Percentiles rank a stretch among this genome's conserved stretches.
phyloP scores from a whole-genome alignment of 805 yeast genomes.

The Suhomyces sp. region DNA sequence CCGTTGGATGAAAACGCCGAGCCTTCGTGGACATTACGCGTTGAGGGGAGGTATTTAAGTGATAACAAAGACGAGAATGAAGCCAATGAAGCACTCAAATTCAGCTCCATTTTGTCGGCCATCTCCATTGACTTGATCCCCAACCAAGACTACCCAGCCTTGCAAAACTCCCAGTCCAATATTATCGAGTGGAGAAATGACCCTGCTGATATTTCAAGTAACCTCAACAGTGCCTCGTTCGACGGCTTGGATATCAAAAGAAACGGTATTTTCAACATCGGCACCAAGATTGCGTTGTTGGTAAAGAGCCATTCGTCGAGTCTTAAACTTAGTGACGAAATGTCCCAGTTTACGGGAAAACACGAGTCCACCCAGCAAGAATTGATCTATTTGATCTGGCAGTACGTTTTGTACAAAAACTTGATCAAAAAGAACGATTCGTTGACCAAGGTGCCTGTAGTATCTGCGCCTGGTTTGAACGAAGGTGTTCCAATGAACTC shows the following conservation, averaged over 20 bases:
- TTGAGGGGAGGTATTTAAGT: conserved; percentile 78
- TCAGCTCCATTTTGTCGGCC: conserved; percentile 78
- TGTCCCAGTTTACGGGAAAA: conserved; percentile 71
- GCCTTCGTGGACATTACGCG: conserved; percentile 77
- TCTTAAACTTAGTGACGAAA: conserved; percentile 57
- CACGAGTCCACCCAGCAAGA: conserved; percentile 84
- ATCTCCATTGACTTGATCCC: conserved; percentile 72
- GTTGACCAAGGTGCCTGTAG: conserved; percentile 37
- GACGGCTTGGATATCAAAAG: conserved; percentile 90
- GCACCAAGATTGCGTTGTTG: conserved; percentile 63
- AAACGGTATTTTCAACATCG: conserved; percentile 55
- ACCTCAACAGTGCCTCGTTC: conserved; percentile 42
- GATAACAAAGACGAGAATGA: conserved; percentile 43
- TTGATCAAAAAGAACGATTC: conserved; percentile 37
- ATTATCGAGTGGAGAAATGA: conserved; percentile 91
- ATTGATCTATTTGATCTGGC: conserved; percentile 75
- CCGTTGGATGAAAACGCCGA: conserved; percentile 23
- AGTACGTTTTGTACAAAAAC: conserved; percentile 67
- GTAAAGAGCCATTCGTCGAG: conserved; percentile 61
- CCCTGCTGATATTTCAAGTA: conserved; percentile 17
- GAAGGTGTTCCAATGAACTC: conserved; percentile 8
- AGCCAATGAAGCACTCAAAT: conserved; percentile 40
- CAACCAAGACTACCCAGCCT: conserved; percentile 36
- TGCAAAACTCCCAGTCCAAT: conserved; percentile 31
- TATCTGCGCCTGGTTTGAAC: conserved; percentile 22